Evolutionary conservation across 352 stramenopile genomes (phyloP).

Genomic region (Globisporangium heterothallicum): DNA sequence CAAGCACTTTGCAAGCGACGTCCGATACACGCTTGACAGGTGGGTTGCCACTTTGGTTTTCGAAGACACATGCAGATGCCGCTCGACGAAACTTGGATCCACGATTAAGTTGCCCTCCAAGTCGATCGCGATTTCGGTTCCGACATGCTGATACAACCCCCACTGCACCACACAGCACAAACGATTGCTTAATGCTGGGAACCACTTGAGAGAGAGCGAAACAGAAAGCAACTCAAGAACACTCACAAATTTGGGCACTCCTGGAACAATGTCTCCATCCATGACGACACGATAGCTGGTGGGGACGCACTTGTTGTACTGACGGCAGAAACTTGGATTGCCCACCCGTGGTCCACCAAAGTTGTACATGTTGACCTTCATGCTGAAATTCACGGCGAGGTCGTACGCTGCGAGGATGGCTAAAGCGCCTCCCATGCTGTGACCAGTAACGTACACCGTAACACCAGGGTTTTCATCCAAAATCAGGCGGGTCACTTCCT

Average conservation of each 20-base stretch:
- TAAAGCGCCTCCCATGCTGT: conserved; percentile 90
- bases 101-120: conserved; percentile 74
- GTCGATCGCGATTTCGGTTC: conserved; percentile 66
- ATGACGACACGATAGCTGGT: conserved; percentile 81
- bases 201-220: neutral
- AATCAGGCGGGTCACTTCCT: conserved; percentile 70
- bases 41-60: conserved; percentile 65
- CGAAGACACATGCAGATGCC: conserved; percentile 59
- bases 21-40: conserved; percentile 56
- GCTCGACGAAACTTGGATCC: conserved; percentile 77
- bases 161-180: conserved; percentile 26
- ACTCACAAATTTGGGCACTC: conserved; percentile 69
- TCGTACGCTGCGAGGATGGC: conserved; percentile 86
- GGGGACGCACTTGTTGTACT: conserved; percentile 71
- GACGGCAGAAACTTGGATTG: conserved; percentile 74
- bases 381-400: conserved; percentile 78
- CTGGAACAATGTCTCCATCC: conserved; percentile 76
- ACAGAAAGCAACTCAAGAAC: too few relatives aligned
- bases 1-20: conserved; percentile 55
- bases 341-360: conserved; percentile 84
- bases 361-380: conserved; percentile 88
- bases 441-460: conserved; percentile 89
- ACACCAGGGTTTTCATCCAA: conserved; percentile 79
- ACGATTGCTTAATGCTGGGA: too few relatives aligned
- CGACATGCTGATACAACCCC: conserved; percentile 73